These are phyloP conservation scores for Acer yangbiense DNA, from an alignment of 345 rosid species.

Conservation along the genomic window DNA sequence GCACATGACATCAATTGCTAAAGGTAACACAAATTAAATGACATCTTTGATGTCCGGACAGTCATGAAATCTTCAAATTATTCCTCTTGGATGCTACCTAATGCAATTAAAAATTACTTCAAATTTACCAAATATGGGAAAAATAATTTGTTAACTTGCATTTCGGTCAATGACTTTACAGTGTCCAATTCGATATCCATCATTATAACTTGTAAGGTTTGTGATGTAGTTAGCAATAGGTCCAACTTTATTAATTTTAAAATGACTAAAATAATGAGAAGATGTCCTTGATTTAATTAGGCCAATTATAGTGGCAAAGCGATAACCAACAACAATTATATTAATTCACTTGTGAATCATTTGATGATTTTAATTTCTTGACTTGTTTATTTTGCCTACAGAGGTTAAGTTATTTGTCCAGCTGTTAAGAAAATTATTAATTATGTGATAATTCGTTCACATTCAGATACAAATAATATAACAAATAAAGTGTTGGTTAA, in stretches of 20 bases:
- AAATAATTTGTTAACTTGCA: background rate
- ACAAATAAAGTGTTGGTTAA: background rate
- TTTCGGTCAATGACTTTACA: background rate
- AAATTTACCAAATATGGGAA: background rate
- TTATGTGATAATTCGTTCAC: too few relatives aligned
- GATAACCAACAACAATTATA: background rate
- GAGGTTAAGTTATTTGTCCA: background rate
- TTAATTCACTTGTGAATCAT: background rate
- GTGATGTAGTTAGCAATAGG: background rate
- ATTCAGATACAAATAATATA: too few relatives aligned
- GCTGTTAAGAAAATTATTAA: too few relatives aligned
- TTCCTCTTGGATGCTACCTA: background rate
- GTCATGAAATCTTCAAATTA: background rate
- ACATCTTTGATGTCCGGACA: background rate
- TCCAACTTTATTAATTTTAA: too few relatives aligned
- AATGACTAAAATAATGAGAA: too few relatives aligned
- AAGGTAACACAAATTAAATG: background rate
- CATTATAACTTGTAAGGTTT: background rate
- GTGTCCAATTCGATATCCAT: background rate
- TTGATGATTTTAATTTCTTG: background rate
- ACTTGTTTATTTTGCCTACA: background rate
- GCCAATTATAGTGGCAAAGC: background rate
- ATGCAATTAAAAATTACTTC: background rate
- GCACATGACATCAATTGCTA: too few relatives aligned
- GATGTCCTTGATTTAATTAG: background rate